Evolutionary conservation across 768 basidiomycete genomes (phyloP).

Genomic region (Serendipita sp.): DNA sequence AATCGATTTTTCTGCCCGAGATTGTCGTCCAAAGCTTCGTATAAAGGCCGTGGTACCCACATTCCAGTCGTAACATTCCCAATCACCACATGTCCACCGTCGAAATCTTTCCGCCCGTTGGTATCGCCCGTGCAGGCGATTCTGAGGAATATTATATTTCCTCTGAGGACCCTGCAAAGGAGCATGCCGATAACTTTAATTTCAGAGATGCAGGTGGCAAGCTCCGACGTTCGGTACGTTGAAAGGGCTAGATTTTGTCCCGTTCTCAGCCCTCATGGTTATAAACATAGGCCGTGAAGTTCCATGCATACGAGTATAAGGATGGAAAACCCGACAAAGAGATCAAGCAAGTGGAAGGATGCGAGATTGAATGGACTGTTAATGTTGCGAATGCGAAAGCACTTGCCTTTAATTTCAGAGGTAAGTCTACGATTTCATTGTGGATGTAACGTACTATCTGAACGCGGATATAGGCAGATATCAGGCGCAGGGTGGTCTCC

Average conservation of each 20-base stretch:
- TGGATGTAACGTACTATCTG: no score
- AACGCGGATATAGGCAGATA: no score
- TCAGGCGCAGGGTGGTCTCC: no score
- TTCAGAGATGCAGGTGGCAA: constrained; percentile 16
- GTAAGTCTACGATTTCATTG: constrained; percentile 3
- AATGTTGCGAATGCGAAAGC: constrained; percentile 23
- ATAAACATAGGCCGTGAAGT: constrained; percentile 18
- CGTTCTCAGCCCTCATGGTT: background rate
- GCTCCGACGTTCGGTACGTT: constrained; percentile 20
- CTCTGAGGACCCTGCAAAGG: constrained; percentile 5
- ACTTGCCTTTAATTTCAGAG: constrained; percentile 13
- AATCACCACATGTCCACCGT: constrained; percentile 8
- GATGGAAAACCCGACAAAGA: no score
- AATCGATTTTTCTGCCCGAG: no score
- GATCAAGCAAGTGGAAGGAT: no score
- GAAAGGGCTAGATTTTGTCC: background rate
- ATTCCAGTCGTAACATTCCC: no score
- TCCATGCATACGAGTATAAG: constrained; percentile 20
- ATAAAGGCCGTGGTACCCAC: no score
- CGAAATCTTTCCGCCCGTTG: constrained; percentile 23
- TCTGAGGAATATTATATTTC: constrained; percentile 14
- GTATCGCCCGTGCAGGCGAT: constrained; percentile 23
- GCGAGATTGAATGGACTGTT: constrained; percentile 1
- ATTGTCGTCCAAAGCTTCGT: no score
- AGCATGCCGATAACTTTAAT: constrained; percentile 9